Base-by-base conservation (phyloP, 2,329 filamentous ascomycete genomes). In the Ceratocystis harringtonii region DNA sequence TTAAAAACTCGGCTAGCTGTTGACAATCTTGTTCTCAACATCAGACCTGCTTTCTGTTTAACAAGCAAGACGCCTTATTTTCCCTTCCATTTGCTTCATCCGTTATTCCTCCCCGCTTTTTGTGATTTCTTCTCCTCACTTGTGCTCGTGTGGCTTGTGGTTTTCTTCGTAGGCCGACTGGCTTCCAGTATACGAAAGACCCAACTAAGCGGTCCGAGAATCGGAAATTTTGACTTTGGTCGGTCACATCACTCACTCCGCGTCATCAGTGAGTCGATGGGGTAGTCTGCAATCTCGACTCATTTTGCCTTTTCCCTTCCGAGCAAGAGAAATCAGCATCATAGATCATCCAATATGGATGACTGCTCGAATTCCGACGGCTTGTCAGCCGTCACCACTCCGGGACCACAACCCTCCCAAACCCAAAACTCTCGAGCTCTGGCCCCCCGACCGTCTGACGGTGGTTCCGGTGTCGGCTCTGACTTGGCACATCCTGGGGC, bases 361-460 rank as follows among this genome's bases (percentile, higher is more conserved):
- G 43, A 44, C 19, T 25, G 48, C 50, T 50, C 63, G 22, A n/a
- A n/a, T 58, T 58, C 28, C 19, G 60, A 65, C 30, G 36, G 44
- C 8, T 41, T 44, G 25, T 50, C 63, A 5, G 44, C n/a, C 22
- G 55, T 17, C 55, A 58, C 25, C 28, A 36, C 55, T 22, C 22
- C 60, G 19, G 41, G 41, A 17, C 22, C 57, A 17, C 64, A 65
- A 28, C 17, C 63, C 22, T 43, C 17, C 8, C 61, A 63, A 17
- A 17, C 44, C 12, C 65, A 66, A 25, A 43, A n/a, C 48, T 58
- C 65, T 52, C 44, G 63, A 63, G 48, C 60, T 30, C 48, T 67
- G 7, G 66, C 66, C 25, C 66, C 66, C 8, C 63, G 66, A 7
- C 66, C 66, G 41, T 60, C 41, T 19, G 66, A 67, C 17, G 43